Percentiles rank a stretch among this genome's conserved stretches.
Evolutionary conservation across 2,329 filamentous ascomycete species (phyloP).

Genomic region (Microdochium nivale): DNA sequence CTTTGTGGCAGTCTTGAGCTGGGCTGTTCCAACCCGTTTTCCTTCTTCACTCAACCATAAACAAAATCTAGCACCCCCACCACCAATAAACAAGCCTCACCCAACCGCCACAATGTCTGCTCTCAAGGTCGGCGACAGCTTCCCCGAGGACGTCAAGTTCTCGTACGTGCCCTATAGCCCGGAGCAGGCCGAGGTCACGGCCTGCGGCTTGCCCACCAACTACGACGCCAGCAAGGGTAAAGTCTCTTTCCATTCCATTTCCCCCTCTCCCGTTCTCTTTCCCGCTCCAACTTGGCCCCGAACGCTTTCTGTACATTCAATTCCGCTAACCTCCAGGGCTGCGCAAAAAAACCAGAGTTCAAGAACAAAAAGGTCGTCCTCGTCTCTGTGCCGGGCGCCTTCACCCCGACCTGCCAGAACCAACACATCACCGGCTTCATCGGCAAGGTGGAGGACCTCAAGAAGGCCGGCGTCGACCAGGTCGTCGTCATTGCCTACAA

Average conservation of each 20-base stretch:
- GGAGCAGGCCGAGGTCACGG: slow-evolving; percentile 48
- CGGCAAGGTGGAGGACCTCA: slow-evolving; percentile 59
- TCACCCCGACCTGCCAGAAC: slow-evolving; percentile 80
- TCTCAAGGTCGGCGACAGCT: slow-evolving; percentile 57
- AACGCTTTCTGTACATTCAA: neutral
- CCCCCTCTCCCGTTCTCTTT: slow-evolving; percentile 7
- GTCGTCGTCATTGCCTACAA: slow-evolving; percentile 78
- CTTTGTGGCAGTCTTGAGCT: neutral
- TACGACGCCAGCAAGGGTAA: slow-evolving; percentile 74
- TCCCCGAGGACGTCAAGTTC: slow-evolving; percentile 57
- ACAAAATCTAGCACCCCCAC: neutral
- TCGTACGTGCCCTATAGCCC: slow-evolving; percentile 58
- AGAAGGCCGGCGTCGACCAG: slow-evolving; percentile 73
- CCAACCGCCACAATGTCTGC: slow-evolving; percentile 21
- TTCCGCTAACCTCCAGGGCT: too few relatives aligned
- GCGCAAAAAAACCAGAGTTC: slow-evolving; percentile 31
- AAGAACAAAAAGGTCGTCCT: slow-evolving; percentile 47
- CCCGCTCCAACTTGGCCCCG: too few relatives aligned
- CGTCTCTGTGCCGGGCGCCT: slow-evolving; percentile 58
- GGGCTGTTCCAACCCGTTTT: neutral
- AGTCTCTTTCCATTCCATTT: too few relatives aligned
- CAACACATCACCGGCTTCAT: slow-evolving; percentile 77
- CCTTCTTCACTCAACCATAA: neutral
- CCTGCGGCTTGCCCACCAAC: slow-evolving; percentile 56
- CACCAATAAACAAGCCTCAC: neutral